Base-by-base conservation (phyloP, 2,329 filamentous ascomycete genomes). In the Paracoccidioides brasiliensis region DNA sequence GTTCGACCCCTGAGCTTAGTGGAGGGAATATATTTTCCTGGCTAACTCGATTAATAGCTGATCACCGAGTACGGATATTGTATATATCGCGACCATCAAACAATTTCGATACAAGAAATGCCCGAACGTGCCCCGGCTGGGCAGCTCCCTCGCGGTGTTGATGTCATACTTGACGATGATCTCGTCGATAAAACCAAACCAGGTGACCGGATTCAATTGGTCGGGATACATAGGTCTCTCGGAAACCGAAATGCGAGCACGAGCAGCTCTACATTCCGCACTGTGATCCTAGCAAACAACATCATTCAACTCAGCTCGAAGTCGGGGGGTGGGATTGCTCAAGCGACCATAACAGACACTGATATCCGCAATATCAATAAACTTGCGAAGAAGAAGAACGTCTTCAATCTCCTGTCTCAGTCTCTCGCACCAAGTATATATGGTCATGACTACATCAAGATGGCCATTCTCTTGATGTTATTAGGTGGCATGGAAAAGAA, bases 301-400 rank as follows among this genome's bases (percentile, higher is more conserved):
- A 79, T 98, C 55, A 91, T 97, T 48, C 79, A 96, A 38, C 80
- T 98, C 5, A 95, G 93, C 1, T 96, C 91, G 14, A 98, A 98
- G 68, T 94, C 91, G 2, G 91, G 91, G 22, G 93, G 91, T 53
- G 93, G 91, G 38, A 87, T 97, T 62, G 91, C 91, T 0, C 87
- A 94, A 58, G 86, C 90, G 14, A 86, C 83, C 4, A 95, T 98
- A 63, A 97, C 93, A 15, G 93, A 97, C 70, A 93, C 87, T 0
- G 93, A 98, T 67, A 94, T 98, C 67, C 86, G 93, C 64, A 97
- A 98, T 68, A 98, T 98, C 77, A 97, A 97, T 77, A 96, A 95
- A 72, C 80, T 97, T 55, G 79, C 91, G 8, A 98, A 97, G 77
- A 93, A 93, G 72, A 90, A 85, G 72, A 90, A 93, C 60, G 80